These are phyloP conservation scores for Cicer yamashitae DNA, from an alignment of 306 rosid genomes.

Conservation along the genomic window DNA sequence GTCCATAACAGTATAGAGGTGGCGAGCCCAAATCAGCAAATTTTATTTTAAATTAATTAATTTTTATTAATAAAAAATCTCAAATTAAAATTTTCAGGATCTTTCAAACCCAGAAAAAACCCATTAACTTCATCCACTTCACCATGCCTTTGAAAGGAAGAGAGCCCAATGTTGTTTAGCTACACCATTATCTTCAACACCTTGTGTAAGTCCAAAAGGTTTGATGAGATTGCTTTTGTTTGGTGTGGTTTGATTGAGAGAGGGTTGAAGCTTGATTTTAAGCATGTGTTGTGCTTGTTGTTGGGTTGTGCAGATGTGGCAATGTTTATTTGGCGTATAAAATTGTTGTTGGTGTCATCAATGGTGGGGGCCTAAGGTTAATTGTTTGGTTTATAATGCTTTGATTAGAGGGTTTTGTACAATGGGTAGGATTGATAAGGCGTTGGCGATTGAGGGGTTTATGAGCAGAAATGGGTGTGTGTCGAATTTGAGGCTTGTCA, in stretches of 20 bases:
- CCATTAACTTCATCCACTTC: no score
- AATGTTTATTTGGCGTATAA: constrained; percentile 91
- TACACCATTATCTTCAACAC: constrained; percentile 68
- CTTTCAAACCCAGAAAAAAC: no score
- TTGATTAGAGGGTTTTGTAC: constrained; percentile 80
- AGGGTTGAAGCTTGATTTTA: constrained; percentile 70
- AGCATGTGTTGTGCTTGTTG: constrained; percentile 72
- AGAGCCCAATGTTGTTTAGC: constrained; percentile 69
- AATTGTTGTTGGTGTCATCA: constrained; percentile 64
- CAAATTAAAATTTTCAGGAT: no score
- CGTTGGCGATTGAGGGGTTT: constrained; percentile 65
- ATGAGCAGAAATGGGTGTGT: constrained; percentile 72
- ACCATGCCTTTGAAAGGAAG: constrained; percentile 66
- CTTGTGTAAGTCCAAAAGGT: constrained; percentile 65
- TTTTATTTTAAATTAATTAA: no score
- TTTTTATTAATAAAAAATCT: no score
- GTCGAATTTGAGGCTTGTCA: constrained; percentile 60
- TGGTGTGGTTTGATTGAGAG: constrained; percentile 65
- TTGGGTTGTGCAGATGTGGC: constrained; percentile 77
- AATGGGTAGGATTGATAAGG: constrained; percentile 72
- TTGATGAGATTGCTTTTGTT: constrained; percentile 56
- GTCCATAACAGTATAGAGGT: no score
- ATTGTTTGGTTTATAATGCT: constrained; percentile 66
- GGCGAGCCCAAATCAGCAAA: no score
- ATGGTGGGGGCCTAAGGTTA: constrained; percentile 58